Evolutionary conservation across 257 asterid genomes (phyloP), one percentile per base, ranked within the genome.

Genomic region (Nicotiana sylvestris): DNA sequence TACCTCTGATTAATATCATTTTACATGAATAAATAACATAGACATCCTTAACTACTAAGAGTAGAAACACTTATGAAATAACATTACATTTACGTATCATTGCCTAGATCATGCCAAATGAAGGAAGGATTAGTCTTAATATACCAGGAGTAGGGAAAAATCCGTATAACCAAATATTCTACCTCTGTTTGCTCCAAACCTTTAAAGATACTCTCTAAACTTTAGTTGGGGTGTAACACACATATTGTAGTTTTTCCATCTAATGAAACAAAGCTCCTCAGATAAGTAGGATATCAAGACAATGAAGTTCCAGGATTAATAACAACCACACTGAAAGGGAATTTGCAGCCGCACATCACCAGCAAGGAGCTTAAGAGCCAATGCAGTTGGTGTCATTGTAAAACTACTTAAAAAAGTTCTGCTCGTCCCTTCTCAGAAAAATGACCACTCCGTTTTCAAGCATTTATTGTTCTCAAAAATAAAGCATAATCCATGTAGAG

Each of bases 381-480:
- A 82, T 43, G 32, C 84, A 15, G 65, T 37, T 76, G 64, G 80
- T 49, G 64, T 27, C 46, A 51, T 57, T 27, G 64, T 76, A 72
- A 72, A 72, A 72, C 61, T 76, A 76, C 64, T 76, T 27, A 3
- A 53, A 10, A 13, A 53, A 49, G 27, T 76, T 49, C 46, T 76
- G 43, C 62, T 55, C 64, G 4, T 74, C 64, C 30, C 27, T 82
- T 62, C 81, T 16, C 39, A 21, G 60, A 18, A 66, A 61, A 78
- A 61, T 62, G 66, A 49, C 53, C 49, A 33, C 85, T 66, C 37
- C 35, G 69, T 65, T 56, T 81, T 67, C 33, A 68, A 80, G 84
- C 82, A 61, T 51, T 76, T 27, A 76, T 76, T 76, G 64, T 76
- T 74, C 80, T 76, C 64, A 76, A 58, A 25, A 51, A 21, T 51